These are phyloP conservation scores for Scytalidium sp. DNA, from an alignment of 2,329 filamentous ascomycete genomes.

Conservation along the genomic window DNA sequence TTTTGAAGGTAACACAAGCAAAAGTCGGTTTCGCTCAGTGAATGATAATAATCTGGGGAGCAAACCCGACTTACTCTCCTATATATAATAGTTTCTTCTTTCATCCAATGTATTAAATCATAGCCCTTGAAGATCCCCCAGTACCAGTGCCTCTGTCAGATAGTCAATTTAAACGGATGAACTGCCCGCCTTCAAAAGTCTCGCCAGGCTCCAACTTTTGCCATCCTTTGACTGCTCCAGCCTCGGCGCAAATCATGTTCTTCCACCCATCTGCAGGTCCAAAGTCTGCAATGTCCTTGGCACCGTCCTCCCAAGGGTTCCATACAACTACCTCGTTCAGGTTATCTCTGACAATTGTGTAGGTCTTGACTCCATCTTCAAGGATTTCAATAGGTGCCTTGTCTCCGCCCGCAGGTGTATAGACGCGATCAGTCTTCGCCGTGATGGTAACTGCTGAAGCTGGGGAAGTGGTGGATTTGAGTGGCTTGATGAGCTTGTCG, in stretches of 20 bases:
- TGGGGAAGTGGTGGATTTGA: conserved; percentile 59
- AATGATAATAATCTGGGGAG: too few species aligned
- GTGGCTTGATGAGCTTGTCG: conserved; percentile 70
- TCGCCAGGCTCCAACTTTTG: conserved; percentile 79
- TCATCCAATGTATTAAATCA: background rate
- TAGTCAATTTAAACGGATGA: conserved; percentile 32
- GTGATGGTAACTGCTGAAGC: conserved; percentile 62
- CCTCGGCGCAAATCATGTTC: conserved; percentile 93
- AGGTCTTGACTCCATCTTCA: conserved; percentile 61
- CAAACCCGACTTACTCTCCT: background rate
- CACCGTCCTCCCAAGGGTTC: conserved; percentile 94
- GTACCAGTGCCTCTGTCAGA: background rate
- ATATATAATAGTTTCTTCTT: too few species aligned
- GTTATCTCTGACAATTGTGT: conserved; percentile 78
- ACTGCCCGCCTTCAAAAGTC: conserved; percentile 60
- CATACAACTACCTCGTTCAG: conserved; percentile 88
- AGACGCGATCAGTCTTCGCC: conserved; percentile 84
- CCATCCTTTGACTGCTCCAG: conserved; percentile 79
- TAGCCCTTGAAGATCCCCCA: background rate
- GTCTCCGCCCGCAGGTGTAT: conserved; percentile 66
- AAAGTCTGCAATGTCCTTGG: conserved; percentile 80
- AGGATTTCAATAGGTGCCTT: conserved; percentile 55
- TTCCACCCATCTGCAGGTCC: conserved; percentile 85
- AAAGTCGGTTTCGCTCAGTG: too few species aligned
- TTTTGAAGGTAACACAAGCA: too few species aligned